Evolutionary conservation across 1,284 basidiomycete species (phyloP).

Genomic region (Psilocybe mexicana): DNA sequence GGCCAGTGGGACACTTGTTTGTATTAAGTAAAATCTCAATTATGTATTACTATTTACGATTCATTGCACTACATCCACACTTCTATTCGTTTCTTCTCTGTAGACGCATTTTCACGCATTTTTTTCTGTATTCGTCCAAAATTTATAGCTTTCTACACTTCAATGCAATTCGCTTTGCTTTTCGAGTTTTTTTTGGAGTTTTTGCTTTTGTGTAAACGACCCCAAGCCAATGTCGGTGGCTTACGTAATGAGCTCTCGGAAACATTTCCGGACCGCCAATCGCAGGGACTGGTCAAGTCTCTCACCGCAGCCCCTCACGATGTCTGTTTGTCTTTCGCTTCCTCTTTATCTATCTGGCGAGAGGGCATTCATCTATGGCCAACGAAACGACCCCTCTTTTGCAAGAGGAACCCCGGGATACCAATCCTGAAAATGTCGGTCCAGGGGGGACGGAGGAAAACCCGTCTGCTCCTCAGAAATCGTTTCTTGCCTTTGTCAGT

Average conservation of each 20-base stretch:
- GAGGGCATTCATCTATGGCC: not conserved
- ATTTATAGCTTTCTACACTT: no score
- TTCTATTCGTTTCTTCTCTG: no score
- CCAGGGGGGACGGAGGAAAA: not conserved
- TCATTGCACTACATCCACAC: not conserved
- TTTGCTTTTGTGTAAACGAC: no score
- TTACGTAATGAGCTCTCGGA: no score
- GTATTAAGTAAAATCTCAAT: not conserved
- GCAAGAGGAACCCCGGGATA: not conserved
- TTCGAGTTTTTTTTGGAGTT: no score
- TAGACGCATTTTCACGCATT: no score
- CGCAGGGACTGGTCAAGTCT: not conserved
- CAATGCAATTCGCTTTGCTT: no score
- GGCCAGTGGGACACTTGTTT: not conserved
- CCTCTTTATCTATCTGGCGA: not conserved
- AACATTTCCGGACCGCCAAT: no score
- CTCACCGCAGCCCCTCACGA: not conserved
- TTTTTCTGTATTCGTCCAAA: no score
- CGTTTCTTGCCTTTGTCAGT: conserved; percentile 18
- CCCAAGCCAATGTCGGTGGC: no score
- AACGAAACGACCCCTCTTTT: conserved; percentile 5
- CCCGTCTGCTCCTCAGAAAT: conserved; percentile 1
- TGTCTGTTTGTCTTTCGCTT: not conserved
- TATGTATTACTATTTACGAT: not conserved
- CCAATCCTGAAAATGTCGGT: not conserved